These are phyloP conservation scores for Clonostachys rosea DNA, from an alignment of 2,329 filamentous ascomycete species.

Conservation along the genomic window DNA sequence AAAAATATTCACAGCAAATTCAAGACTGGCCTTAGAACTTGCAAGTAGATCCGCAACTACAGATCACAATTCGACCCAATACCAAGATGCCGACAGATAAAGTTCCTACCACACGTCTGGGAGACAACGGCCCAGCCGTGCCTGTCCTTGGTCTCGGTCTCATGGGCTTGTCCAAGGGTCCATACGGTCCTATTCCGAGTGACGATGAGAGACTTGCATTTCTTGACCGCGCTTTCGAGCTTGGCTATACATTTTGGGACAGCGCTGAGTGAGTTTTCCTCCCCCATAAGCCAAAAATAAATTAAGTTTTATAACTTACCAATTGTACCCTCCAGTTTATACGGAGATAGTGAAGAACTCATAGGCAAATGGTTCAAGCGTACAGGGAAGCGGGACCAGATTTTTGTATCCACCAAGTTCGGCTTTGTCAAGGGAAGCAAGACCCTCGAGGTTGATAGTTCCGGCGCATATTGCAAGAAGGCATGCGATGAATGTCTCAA, in stretches of 20 bases:
- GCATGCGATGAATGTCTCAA: conserved; percentile 24
- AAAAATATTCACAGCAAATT: no score
- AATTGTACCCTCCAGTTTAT: conserved; percentile 15
- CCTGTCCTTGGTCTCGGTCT: conserved; percentile 42
- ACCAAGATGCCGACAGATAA: no score
- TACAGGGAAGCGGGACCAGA: conserved; percentile 33
- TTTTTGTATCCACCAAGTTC: conserved; percentile 37
- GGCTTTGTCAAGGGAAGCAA: conserved; percentile 4
- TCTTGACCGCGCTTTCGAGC: conserved; percentile 38
- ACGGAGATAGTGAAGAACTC: conserved; percentile 39
- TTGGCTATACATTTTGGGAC: conserved; percentile 44
- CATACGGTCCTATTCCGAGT: conserved; percentile 18
- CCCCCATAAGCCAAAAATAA: no score
- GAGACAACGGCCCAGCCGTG: conserved; percentile 43
- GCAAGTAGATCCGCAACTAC: no score
- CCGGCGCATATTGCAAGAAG: conserved; percentile 12
- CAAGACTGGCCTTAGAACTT: no score
- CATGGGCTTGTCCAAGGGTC: conserved; percentile 32
- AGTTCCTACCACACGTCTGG: conserved; percentile 18
- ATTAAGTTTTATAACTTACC: not conserved
- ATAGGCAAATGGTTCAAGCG: conserved; percentile 40
- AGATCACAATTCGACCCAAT: no score
- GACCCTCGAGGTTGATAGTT: conserved; percentile 7
- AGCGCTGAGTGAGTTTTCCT: conserved; percentile 20
- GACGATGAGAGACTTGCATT: conserved; percentile 41